Conservation (phyloP, 192 early-diverging fungal genomes). For the Umbelopsis sp. region DNA sequence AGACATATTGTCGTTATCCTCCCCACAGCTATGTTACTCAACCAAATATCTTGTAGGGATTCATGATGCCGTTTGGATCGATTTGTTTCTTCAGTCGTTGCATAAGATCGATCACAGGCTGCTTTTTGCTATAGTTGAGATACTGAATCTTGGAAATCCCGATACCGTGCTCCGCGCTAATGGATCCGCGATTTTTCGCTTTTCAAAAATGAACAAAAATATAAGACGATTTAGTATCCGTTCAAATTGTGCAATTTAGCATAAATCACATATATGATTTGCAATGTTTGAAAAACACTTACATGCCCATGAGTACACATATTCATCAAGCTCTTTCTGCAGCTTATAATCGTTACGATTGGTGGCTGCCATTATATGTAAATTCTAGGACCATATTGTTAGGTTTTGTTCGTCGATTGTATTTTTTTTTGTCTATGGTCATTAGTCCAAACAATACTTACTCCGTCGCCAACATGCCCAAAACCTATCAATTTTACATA, state of each 20-base stretch:
- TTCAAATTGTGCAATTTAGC: slow-evolving; percentile 23
- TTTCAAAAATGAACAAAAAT: too few species aligned
- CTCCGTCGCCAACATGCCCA: slow-evolving; percentile 95
- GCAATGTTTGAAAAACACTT: slow-evolving; percentile 9
- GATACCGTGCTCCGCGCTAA: slow-evolving; percentile 88
- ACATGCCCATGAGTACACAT: slow-evolving; percentile 87
- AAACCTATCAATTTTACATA: slow-evolving; percentile 83
- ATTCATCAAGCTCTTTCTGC: slow-evolving; percentile 81
- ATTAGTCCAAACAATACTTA: slow-evolving; percentile 30
- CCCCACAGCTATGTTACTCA: background rate
- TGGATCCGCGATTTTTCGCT: slow-evolving; percentile 60
- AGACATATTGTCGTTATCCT: too few species aligned
- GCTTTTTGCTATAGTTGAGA: slow-evolving; percentile 69
- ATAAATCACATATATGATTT: too few species aligned
- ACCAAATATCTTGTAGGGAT: slow-evolving; percentile 62
- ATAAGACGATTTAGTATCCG: slow-evolving; percentile 14
- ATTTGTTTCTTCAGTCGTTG: slow-evolving; percentile 69
- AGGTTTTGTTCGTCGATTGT: background rate
- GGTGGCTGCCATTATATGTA: slow-evolving; percentile 89
- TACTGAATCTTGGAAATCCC: slow-evolving; percentile 70
- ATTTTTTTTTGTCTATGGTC: background rate
- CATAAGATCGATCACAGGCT: slow-evolving; percentile 73
- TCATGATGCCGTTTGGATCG: slow-evolving; percentile 87
- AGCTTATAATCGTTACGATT: slow-evolving; percentile 62
- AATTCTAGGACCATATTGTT: slow-evolving; percentile 52